phyloP scores from a whole-genome alignment of 2,329 filamentous ascomycete genomes.

The Neodidymelliopsis sp. region DNA sequence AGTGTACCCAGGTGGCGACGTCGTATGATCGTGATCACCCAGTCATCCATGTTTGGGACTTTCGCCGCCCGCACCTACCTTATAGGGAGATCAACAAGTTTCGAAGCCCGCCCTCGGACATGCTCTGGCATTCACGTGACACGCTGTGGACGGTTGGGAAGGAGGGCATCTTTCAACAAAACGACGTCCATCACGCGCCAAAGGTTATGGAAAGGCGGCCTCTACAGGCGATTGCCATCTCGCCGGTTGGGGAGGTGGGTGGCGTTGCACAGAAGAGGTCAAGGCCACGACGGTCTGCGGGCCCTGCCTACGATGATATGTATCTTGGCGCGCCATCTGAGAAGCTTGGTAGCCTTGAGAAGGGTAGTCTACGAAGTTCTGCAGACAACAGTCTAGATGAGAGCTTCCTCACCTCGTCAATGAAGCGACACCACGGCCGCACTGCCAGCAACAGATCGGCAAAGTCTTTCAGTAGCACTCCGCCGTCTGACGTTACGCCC shows the following conservation, averaged over 20 bases:
- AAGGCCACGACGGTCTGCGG: conserved; percentile 51
- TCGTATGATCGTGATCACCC: conserved; percentile 69
- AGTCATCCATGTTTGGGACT: conserved; percentile 69
- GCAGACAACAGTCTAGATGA: conserved; percentile 66
- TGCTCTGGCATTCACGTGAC: conserved; percentile 71
- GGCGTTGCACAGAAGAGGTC: conserved; percentile 62
- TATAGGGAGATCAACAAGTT: conserved; percentile 67
- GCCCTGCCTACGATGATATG: conserved; percentile 50
- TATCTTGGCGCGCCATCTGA: conserved; percentile 53
- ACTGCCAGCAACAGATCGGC: conserved; percentile 56
- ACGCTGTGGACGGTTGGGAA: conserved; percentile 70
- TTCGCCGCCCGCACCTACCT: conserved; percentile 67
- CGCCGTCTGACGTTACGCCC: conserved; percentile 57
- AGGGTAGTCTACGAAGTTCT: conserved; percentile 58
- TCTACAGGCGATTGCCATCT: conserved; percentile 64
- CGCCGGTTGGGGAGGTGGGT: conserved; percentile 64
- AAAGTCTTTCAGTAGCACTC: conserved; percentile 63
- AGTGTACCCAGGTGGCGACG: conserved; percentile 68
- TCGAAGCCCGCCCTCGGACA: conserved; percentile 62
- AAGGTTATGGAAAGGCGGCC: conserved; percentile 66
- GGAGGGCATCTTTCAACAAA: conserved; percentile 68
- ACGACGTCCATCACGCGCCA: conserved; percentile 66
- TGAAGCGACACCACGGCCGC: conserved; percentile 57
- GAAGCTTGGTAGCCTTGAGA: conserved; percentile 56
- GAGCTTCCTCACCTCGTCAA: conserved; percentile 58